Percentiles rank a stretch among this genome's conserved stretches.
Conservation (phyloP, 2,329 filamentous ascomycete genomes). For the Beauveria sp. region DNA sequence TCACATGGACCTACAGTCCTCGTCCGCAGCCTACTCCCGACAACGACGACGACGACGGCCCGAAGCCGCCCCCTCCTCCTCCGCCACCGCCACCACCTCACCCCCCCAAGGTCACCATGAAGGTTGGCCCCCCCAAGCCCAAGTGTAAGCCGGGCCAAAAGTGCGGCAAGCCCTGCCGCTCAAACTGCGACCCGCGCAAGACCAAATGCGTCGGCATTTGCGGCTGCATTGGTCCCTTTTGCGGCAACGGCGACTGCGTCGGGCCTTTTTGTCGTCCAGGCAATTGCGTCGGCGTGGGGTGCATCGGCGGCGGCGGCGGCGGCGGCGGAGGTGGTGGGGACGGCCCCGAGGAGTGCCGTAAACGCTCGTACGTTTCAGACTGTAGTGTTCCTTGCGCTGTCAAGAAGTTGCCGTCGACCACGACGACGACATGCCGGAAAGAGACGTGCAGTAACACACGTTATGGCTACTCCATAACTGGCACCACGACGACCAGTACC, state of each 20-base stretch:
- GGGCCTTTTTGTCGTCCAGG: not conserved
- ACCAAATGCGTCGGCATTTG: not conserved
- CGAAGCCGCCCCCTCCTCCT: not conserved
- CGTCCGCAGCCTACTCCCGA: not conserved
- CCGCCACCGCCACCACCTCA: not conserved
- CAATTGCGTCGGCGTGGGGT: not conserved
- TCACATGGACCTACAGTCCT: not conserved
- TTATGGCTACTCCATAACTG: not conserved
- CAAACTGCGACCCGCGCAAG: not conserved
- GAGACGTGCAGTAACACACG: not conserved
- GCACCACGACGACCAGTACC: not conserved
- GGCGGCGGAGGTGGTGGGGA: not conserved
- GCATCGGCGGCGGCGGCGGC: not conserved
- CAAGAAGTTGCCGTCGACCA: not conserved
- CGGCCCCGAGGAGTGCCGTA: not conserved
- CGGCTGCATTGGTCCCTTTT: not conserved
- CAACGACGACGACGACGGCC: not conserved
- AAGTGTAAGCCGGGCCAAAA: not conserved
- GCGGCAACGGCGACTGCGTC: not conserved
- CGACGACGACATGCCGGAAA: not conserved
- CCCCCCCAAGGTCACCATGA: not conserved
- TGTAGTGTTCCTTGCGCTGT: not conserved
- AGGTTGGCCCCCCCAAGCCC: not conserved
- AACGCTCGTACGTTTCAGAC: not conserved
- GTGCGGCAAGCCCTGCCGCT: not conserved